phyloP scores from a whole-genome alignment of 2,329 filamentous ascomycete genomes.

The Cladosporium sp. region DNA sequence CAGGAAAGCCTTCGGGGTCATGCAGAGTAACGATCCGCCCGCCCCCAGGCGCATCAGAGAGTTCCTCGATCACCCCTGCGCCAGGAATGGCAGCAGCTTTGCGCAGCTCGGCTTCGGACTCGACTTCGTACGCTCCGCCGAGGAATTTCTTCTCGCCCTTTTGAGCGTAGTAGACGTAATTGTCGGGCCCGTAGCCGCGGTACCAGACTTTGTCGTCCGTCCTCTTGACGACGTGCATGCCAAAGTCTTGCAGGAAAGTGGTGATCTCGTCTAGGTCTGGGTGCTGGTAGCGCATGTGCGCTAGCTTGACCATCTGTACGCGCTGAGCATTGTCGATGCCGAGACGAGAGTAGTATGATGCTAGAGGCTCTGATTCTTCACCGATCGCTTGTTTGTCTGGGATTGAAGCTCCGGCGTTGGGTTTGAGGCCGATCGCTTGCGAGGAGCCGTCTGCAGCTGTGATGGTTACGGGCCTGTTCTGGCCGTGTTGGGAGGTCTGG shows the following conservation, averaged over 20 bases:
- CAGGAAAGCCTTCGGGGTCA: conserved; percentile 39
- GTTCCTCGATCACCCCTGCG: conserved; percentile 29
- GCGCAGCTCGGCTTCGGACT: conserved; percentile 40
- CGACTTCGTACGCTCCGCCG: conserved; percentile 42
- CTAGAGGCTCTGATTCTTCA: conserved; percentile 31
- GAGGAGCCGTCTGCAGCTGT: conserved; percentile 19
- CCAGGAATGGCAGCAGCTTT: conserved; percentile 32
- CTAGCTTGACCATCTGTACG: conserved; percentile 45
- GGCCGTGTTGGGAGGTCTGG: conserved; percentile 23
- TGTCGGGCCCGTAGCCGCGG: conserved; percentile 41
- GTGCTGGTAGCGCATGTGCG: conserved; percentile 54
- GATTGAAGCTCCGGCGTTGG: conserved; percentile 39
- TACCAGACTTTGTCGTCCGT: conserved; percentile 38
- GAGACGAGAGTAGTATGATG: conserved; percentile 35
- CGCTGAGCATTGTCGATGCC: conserved; percentile 43
- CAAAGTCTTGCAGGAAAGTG: conserved; percentile 43
- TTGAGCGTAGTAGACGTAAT: conserved; percentile 42
- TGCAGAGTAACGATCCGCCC: conserved; percentile 34
- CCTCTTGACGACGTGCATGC: conserved; percentile 38
- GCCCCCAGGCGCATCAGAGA: conserved; percentile 38
- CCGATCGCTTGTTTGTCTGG: conserved; percentile 37
- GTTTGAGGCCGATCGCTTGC: conserved; percentile 22
- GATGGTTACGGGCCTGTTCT: conserved; percentile 25
- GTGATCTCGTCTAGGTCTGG: conserved; percentile 47
- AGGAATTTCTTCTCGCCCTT: conserved; percentile 40